Base-by-base conservation (phyloP, 495 filamentous ascomycete genomes). In the Aspergillus cristatus region DNA sequence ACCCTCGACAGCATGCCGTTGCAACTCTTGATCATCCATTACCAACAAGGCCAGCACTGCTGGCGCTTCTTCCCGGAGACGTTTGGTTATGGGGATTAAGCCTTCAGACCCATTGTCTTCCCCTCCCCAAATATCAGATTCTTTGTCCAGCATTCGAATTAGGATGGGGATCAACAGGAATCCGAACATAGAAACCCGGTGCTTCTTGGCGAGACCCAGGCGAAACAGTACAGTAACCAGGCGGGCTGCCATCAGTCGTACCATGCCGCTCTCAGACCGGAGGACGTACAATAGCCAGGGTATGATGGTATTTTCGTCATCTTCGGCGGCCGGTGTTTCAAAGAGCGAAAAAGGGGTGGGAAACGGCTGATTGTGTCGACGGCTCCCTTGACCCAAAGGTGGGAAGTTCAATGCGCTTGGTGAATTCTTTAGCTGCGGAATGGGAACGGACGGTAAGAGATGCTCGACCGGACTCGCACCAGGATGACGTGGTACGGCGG, bases 1-100 rank as follows among this genome's bases (percentile, higher is more conserved):
- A 35, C 81, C 86, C 37, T 96, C 86, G 29, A 80, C 78, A 1
- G 87, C 87, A 32, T 87, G 79, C 43, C 79, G 83, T 57, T 95
- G 89, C 35, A 95, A 59, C 24, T 73, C 68, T 33, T 76, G 67
- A 50, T 79, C 85, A 46, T 89, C 84, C 17, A 78, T 78, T 7
- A 94, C 77, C 18, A 97, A 63, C 25, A 77, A 77, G 16, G 86
- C 86, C 29, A 97, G 64, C 14, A 93, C 70, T 1, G 73, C 70
- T 2, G 86, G 82, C 5, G 84, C 72, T 42, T 78, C 75, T 54
- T 91, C 87, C 40, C 78, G 69, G 28, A 84, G 68, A 15, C 54
- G 42, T 18, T 57, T 51, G 11, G 54, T 56, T 7, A 54, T 47
- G 5, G 60, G 50, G 34, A 65, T 58, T 18, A 69, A 39, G 29